These are phyloP conservation scores for Aspergillus ochraceoroseus DNA, from an alignment of 2,329 filamentous ascomycete species.

Conservation along the genomic window DNA sequence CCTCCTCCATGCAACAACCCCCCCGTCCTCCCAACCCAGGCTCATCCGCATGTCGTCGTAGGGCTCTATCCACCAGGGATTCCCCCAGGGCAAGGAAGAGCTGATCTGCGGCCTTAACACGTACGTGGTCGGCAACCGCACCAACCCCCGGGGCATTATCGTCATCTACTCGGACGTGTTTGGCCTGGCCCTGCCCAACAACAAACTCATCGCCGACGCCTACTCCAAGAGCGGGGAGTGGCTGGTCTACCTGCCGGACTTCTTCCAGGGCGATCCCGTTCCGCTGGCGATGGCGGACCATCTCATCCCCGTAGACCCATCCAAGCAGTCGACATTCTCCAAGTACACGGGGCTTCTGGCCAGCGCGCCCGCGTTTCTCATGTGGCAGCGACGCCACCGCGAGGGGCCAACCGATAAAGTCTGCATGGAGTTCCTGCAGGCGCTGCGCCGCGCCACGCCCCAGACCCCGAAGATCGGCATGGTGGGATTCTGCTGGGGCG, in stretches of 20 bases:
- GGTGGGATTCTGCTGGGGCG: conserved; percentile 1
- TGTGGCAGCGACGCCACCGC: not conserved
- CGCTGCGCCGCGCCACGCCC: not conserved
- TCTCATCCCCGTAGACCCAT: not conserved
- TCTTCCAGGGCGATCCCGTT: conserved; percentile 3
- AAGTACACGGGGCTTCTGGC: not conserved
- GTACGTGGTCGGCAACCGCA: conserved; percentile 3
- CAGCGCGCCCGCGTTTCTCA: not conserved
- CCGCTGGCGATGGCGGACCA: not conserved
- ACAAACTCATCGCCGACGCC: conserved; percentile 1
- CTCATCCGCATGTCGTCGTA: not conserved
- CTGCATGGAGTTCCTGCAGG: not conserved
- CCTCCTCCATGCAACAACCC: no score
- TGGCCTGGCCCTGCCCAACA: conserved; percentile 1
- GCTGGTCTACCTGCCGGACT: conserved; percentile 3
- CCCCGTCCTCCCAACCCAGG: no score
- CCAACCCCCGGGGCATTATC: conserved; percentile 1
- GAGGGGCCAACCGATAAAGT: not conserved
- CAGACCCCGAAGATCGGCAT: not conserved
- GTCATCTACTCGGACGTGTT: conserved; percentile 2
- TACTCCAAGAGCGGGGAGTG: not conserved
- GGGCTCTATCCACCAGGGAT: conserved; percentile 2
- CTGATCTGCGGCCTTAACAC: conserved; percentile 1
- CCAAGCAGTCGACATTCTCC: not conserved
- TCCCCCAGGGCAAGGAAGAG: not conserved